Conservation (phyloP, 164 flowering plant species). For the Chimonanthus praecox region DNA sequence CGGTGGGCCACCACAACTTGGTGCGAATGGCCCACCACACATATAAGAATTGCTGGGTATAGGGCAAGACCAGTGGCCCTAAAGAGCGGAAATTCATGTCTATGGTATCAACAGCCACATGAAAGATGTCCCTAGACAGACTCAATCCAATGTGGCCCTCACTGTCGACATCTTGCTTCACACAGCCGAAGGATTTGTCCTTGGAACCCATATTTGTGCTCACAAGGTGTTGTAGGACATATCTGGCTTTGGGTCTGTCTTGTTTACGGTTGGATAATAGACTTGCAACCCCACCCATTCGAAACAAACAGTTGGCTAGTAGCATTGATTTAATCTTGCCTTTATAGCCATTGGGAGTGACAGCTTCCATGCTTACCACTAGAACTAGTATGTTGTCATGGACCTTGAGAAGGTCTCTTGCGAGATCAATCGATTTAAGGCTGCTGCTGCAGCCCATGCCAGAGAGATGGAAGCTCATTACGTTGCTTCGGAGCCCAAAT, state of each 20-base stretch:
- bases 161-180: constrained; percentile 24
- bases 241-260: constrained; percentile 29
- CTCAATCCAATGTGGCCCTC: constrained; percentile 27
- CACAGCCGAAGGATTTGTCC: constrained; percentile 22
- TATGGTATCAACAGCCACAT: constrained; percentile 31
- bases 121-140: constrained; percentile 22
- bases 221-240: constrained; percentile 28
- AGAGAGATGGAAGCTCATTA: constrained; percentile 2
- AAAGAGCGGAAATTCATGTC: constrained; percentile 20
- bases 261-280: constrained; percentile 25
- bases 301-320: constrained; percentile 46
- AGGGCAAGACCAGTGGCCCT: constrained; percentile 39
- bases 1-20: constrained; percentile 4
- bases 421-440: not conserved
- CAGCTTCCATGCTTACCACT: constrained; percentile 2
- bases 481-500: constrained; percentile 2
- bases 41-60: constrained; percentile 23
- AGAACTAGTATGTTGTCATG: constrained; percentile 2
- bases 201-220: constrained; percentile 25
- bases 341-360: not conserved
- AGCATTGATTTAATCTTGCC: constrained; percentile 42
- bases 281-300: constrained; percentile 44
- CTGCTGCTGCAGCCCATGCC: constrained; percentile 9
- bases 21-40: constrained; percentile 9
- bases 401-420: constrained; percentile 8